Evolutionary conservation across 2,329 filamentous ascomycete genomes (phyloP), one percentile per base, ranked within the genome.

Genomic region (Biscogniauxia sp.): DNA sequence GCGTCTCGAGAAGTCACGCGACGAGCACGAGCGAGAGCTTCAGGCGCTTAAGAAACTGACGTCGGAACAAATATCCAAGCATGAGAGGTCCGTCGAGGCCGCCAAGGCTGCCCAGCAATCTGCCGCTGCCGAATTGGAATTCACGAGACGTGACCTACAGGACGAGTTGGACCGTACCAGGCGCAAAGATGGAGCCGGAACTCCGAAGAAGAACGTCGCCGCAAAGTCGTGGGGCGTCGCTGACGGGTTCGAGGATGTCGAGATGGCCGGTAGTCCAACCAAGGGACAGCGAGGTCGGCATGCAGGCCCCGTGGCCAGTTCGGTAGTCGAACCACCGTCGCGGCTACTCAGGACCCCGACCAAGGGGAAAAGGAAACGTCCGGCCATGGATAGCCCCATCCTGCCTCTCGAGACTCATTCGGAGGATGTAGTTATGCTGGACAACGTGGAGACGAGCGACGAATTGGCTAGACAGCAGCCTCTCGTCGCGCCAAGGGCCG

Each of bases 201-300:
- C 89, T 0, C 88, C 88, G 2, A 90, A 82, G 69, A 88, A 85
- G 72, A 81, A 80, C 28, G 80, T 77, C 66, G 71, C 76, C 1
- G 74, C 80, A 26, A 86, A 83, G 71, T 75, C 78, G 1, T 84
- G 84, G 75, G 80, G 82, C 1, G 78, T 90, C 55, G 83, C 89
- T 1, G 91, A 95, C 74, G 91, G 91, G 0, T 95, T 95, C 68
- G 90, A 93, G 61, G 86, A 91, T 61, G 78, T 85, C 64, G 84
- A 87, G 63, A 78, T 85, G 58, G 77, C 79, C 7, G 71, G 74
- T 5, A 87, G 84, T 59, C 84, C 84, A 0, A 82, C 75, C 69
- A 85, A 84, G 66, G 78, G 77, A 0, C 77, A 80, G 56, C 75
- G 78, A 56, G 76, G 65, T 66, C 79, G 73, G 63, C 77, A 78